Evolutionary conservation across 2,329 filamentous ascomycete genomes (phyloP).

Genomic region (Zasmidium citrigriseum): DNA sequence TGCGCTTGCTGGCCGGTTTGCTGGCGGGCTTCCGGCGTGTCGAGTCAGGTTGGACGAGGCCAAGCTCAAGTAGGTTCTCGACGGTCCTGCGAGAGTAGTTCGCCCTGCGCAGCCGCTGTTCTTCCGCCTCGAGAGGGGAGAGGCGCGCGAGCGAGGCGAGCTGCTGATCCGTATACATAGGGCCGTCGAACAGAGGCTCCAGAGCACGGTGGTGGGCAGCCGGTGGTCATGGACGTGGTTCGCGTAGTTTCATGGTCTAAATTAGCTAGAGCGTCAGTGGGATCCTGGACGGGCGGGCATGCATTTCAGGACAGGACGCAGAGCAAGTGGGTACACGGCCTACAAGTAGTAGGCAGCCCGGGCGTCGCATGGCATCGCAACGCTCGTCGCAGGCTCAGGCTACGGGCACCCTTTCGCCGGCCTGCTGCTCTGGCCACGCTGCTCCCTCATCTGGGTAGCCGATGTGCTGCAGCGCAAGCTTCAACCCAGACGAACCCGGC

Average conservation of each 20-base stretch:
- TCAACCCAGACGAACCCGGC: too few relatives aligned
- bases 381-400: not conserved
- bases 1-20: slow-evolving; percentile 4
- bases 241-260: slow-evolving; percentile 25
- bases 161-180: slow-evolving; percentile 20
- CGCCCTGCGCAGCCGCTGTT: slow-evolving; percentile 16
- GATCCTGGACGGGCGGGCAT: not conserved
- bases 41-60: slow-evolving; percentile 16
- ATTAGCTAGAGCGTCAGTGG: slow-evolving; percentile 29
- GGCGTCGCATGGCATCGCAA: not conserved
- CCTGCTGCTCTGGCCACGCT: too few relatives aligned
- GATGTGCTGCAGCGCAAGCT: too few relatives aligned
- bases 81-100: slow-evolving; percentile 20
- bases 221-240: slow-evolving; percentile 16
- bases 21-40: not conserved
- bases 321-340: slow-evolving; percentile 3
- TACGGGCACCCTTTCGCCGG: too few relatives aligned
- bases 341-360: not conserved
- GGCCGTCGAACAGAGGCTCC: slow-evolving; percentile 7
- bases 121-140: slow-evolving; percentile 13
- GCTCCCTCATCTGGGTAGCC: not conserved
- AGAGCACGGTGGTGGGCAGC: slow-evolving; percentile 4
- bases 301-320: not conserved
- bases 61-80: slow-evolving; percentile 19
- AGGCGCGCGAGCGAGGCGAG: slow-evolving; percentile 14